Percentiles rank a stretch among this genome's conserved stretches.
Evolutionary conservation across 176 grass and related monocot species (phyloP).

Genomic region (Melocanna baccifera): DNA sequence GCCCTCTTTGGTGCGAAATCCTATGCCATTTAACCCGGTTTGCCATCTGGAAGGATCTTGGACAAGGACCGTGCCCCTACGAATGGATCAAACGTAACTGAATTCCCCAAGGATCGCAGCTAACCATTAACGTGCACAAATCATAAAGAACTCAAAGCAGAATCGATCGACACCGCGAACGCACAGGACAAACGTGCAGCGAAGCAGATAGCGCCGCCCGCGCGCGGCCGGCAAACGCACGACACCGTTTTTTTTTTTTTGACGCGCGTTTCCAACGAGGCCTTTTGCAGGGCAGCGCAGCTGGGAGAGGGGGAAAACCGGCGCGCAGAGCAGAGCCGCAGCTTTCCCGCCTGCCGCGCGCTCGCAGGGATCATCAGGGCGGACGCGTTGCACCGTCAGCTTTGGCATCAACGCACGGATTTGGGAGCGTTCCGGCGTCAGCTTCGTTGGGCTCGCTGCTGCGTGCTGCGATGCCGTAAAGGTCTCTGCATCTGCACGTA

Average conservation of each 20-base stretch:
- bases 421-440: background rate
- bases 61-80: constrained; percentile 11
- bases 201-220: background rate
- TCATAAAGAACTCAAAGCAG: background rate
- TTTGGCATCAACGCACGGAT: background rate
- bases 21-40: background rate
- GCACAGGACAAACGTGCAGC: background rate
- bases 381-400: too few relatives aligned
- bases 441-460: background rate
- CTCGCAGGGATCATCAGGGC: too few relatives aligned
- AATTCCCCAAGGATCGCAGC: background rate
- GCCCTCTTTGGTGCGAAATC: constrained; percentile 4
- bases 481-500: background rate
- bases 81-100: constrained; percentile 5
- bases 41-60: constrained; percentile 34
- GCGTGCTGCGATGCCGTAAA: background rate
- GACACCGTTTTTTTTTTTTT: background rate
- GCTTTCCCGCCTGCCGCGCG: background rate
- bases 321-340: background rate
- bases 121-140: background rate
- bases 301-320: background rate
- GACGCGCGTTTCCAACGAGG: background rate
- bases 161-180: background rate
- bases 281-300: background rate
- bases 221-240: background rate